Evolutionary conservation across 495 filamentous ascomycete genomes (phyloP).

Genomic region (Annulohypoxylon stygium): DNA sequence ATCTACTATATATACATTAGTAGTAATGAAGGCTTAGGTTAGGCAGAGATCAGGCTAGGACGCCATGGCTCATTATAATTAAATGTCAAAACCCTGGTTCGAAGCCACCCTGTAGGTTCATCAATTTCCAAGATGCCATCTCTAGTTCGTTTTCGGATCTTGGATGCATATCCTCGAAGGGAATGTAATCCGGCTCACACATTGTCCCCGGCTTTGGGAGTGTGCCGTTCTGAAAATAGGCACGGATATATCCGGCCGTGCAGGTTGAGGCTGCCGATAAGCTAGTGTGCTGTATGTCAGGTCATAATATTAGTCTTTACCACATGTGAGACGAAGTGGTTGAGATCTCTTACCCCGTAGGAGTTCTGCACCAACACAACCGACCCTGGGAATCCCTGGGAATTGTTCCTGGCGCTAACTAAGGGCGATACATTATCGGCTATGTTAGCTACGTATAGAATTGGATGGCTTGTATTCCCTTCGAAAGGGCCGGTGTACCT

Average conservation of each 20-base stretch:
- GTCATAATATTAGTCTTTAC: slow-evolving; percentile 14
- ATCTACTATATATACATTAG: neutral
- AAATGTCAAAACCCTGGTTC: slow-evolving; percentile 24
- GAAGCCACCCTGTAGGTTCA: neutral
- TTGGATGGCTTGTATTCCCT: slow-evolving; percentile 65
- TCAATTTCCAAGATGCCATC: slow-evolving; percentile 33
- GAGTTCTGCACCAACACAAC: slow-evolving; percentile 68
- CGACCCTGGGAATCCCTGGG: slow-evolving; percentile 63
- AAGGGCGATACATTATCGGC: slow-evolving; percentile 71
- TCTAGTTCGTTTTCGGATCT: slow-evolving; percentile 24
- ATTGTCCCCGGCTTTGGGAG: slow-evolving; percentile 49
- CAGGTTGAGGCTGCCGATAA: slow-evolving; percentile 53
- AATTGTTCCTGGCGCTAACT: slow-evolving; percentile 63
- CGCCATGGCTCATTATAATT: slow-evolving; percentile 1
- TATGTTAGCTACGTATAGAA: slow-evolving; percentile 68
- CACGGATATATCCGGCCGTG: slow-evolving; percentile 51
- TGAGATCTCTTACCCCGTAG: slow-evolving; percentile 55
- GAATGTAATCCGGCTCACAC: slow-evolving; percentile 52
- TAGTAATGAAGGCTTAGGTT: neutral
- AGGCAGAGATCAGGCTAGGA: neutral
- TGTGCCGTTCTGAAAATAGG: slow-evolving; percentile 55
- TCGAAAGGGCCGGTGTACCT: slow-evolving; percentile 62
- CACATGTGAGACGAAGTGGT: neutral
- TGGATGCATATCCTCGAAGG: slow-evolving; percentile 35
- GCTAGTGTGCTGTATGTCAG: slow-evolving; percentile 50